A percentile compares a stretch with the other conserved stretches of the same genome.
Evolutionary conservation across 2,329 filamentous ascomycete genomes (phyloP).

Genomic region (Herpotrichia juniperi): DNA sequence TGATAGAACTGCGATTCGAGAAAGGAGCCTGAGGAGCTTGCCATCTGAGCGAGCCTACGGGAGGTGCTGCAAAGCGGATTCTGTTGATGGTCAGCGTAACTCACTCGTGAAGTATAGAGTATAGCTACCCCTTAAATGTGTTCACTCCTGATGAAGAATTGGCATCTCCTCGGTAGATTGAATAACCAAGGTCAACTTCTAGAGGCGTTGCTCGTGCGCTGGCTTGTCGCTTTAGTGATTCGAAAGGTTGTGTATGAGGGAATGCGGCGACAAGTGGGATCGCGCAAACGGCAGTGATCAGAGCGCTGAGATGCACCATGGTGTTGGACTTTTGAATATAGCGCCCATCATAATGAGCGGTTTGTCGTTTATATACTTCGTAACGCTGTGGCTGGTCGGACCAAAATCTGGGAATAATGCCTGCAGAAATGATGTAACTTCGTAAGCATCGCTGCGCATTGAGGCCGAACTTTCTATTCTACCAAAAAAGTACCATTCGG

Average conservation of each 20-base stretch:
- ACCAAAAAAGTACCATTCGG: too few relatives aligned
- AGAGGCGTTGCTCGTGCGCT: conserved; percentile 3
- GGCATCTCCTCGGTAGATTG: conserved; percentile 22
- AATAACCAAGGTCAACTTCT: conserved; percentile 30
- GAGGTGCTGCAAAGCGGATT: conserved; percentile 28
- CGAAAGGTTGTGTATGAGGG: conserved; percentile 10
- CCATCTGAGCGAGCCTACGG: conserved; percentile 21
- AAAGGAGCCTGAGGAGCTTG: conserved; percentile 21
- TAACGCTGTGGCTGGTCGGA: too few relatives aligned
- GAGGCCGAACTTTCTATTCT: too few relatives aligned
- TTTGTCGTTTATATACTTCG: too few relatives aligned
- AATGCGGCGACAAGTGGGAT: conserved; percentile 1
- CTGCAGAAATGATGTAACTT: too few relatives aligned
- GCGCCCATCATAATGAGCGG: background rate
- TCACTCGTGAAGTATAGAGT: background rate
- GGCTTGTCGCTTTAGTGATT: conserved; percentile 9
- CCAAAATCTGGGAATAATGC: too few relatives aligned
- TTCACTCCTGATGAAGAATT: conserved; percentile 23
- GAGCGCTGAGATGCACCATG: background rate
- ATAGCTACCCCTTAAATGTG: conserved; percentile 27
- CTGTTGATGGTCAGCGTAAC: conserved; percentile 7
- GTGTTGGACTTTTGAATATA: background rate
- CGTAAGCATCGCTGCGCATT: too few relatives aligned
- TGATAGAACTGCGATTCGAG: conserved; percentile 8
- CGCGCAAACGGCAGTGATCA: background rate